phyloP scores from a whole-genome alignment of 768 basidiomycete genomes.

The Tubosaeta brunneosetosa region DNA sequence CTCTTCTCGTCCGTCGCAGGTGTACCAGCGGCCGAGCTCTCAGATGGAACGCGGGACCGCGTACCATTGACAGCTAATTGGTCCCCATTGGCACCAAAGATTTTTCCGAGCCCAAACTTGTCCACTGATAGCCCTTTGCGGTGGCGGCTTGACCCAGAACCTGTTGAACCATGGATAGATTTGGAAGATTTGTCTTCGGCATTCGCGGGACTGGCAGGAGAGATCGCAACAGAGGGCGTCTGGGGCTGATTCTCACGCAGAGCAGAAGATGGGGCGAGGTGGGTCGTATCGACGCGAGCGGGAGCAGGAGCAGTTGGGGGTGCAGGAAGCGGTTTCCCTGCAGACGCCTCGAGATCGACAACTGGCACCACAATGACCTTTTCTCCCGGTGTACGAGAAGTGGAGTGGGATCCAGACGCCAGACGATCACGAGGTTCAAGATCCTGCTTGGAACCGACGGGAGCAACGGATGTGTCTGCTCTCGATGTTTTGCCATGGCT shows the following conservation, averaged over 20 bases:
- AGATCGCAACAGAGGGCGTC: conserved; percentile 33
- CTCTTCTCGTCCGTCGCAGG: conserved; percentile 19
- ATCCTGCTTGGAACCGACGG: conserved; percentile 14
- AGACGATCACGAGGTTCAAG: conserved; percentile 14
- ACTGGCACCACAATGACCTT: conserved; percentile 14
- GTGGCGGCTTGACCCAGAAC: conserved; percentile 48
- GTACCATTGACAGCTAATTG: conserved; percentile 29
- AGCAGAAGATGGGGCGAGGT: conserved; percentile 21
- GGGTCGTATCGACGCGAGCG: conserved; percentile 19
- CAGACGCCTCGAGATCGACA: conserved; percentile 6
- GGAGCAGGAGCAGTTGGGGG: conserved; percentile 18
- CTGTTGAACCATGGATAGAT: conserved; percentile 32
- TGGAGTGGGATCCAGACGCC: conserved; percentile 11
- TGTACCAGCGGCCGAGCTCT: conserved; percentile 30
- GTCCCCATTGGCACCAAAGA: conserved; percentile 51
- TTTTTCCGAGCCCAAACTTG: conserved; percentile 73
- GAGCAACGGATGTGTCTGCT: conserved; percentile 8
- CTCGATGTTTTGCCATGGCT: conserved; percentile 22
- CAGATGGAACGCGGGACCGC: conserved; percentile 41
- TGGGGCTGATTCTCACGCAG: conserved; percentile 27
- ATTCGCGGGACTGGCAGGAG: conserved; percentile 37
- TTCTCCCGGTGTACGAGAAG: conserved; percentile 9
- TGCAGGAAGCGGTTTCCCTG: conserved; percentile 31
- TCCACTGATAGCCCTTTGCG: conserved; percentile 72
- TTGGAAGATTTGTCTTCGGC: conserved; percentile 26